phyloP scores from a whole-genome alignment of 257 asterid species.

The Salvia rosmarinus region DNA sequence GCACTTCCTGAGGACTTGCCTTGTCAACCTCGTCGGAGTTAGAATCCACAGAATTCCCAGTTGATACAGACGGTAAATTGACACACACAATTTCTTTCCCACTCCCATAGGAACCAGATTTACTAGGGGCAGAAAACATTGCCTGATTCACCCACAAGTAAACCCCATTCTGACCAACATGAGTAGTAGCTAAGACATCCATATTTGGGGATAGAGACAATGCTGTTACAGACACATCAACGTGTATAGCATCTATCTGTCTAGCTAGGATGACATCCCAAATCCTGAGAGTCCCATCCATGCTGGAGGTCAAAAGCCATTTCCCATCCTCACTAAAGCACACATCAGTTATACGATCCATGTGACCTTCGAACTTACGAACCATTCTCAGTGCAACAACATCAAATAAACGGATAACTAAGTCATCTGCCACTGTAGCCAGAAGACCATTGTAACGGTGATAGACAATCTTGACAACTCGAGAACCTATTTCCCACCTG shows the following conservation, averaged over 20 bases:
- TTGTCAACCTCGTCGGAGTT: constrained; percentile 38
- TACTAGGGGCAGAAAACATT: constrained; percentile 77
- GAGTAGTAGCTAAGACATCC: constrained; percentile 88
- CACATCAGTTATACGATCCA: constrained; percentile 81
- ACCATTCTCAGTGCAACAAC: constrained; percentile 79
- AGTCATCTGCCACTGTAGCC: constrained; percentile 83
- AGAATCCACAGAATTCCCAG: constrained; percentile 43
- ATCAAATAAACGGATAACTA: constrained; percentile 82
- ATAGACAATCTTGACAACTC: constrained; percentile 68
- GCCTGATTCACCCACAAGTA: constrained; percentile 89
- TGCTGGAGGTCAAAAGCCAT: constrained; percentile 90
- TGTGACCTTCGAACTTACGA: constrained; percentile 84
- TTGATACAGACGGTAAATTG: constrained; percentile 66
- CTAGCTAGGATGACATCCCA: constrained; percentile 90
- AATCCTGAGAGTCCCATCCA: constrained; percentile 90
- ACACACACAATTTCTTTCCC: constrained; percentile 61
- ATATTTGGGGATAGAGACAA: constrained; percentile 85
- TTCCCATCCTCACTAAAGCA: constrained; percentile 96
- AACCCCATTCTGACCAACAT: constrained; percentile 86
- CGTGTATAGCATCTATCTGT: constrained; percentile 82
- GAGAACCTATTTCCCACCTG: constrained; percentile 69
- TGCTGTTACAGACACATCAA: constrained; percentile 75
- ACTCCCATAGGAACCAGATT: constrained; percentile 63
- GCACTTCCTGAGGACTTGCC: constrained; percentile 37
- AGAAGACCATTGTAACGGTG: constrained; percentile 86